These are phyloP conservation scores for Pueraria montana DNA, from an alignment of 306 rosid genomes.

Conservation along the genomic window DNA sequence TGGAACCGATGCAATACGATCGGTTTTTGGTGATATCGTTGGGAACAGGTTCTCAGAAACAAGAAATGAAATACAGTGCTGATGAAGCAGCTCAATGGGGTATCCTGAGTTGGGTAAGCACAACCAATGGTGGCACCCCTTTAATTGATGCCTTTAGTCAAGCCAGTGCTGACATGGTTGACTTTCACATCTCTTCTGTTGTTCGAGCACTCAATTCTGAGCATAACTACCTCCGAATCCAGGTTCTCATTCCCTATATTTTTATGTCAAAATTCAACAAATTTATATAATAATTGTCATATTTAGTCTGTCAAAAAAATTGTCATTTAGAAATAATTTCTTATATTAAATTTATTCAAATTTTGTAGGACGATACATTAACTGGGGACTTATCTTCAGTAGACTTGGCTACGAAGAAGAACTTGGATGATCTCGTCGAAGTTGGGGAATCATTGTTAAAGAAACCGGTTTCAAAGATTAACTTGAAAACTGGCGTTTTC, in stretches of 20 bases:
- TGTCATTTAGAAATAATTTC: not conserved
- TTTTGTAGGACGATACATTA: conserved; percentile 67
- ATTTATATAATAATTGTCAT: not conserved
- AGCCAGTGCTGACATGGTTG: conserved; percentile 67
- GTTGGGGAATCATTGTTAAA: conserved; percentile 62
- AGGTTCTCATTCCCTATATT: conserved; percentile 43
- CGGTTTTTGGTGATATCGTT: conserved; percentile 64
- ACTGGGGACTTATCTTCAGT: conserved; percentile 55
- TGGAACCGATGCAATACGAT: conserved; percentile 49
- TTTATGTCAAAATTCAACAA: no score
- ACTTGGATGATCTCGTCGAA: conserved; percentile 59
- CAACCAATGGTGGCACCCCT: conserved; percentile 55
- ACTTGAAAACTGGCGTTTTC: conserved; percentile 56
- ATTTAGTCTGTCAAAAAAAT: not conserved
- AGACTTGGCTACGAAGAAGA: conserved; percentile 64
- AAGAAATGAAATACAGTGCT: conserved; percentile 55
- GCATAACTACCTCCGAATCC: conserved; percentile 63
- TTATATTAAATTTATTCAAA: not conserved
- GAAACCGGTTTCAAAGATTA: conserved; percentile 68
- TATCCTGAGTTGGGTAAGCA: conserved; percentile 59
- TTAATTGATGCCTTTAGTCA: conserved; percentile 57
- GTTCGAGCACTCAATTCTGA: conserved; percentile 60
- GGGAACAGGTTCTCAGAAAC: conserved; percentile 71
- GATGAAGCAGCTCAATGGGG: conserved; percentile 69
- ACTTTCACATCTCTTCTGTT: conserved; percentile 58